Conservation (phyloP, 345 rosid genomes). For the Orychophragmus violaceus region DNA sequence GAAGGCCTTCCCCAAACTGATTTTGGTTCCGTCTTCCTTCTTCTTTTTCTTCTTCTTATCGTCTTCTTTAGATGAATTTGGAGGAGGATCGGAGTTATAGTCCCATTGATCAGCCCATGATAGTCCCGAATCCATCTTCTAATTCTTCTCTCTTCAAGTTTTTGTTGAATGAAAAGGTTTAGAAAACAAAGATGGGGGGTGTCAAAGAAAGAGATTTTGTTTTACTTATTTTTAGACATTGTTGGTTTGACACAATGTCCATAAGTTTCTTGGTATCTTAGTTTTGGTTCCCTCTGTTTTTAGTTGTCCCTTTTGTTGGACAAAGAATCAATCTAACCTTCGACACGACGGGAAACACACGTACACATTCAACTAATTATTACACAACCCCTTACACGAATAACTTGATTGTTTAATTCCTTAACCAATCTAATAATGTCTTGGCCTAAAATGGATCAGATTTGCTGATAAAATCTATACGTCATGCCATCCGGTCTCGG, state of each 20-base stretch:
- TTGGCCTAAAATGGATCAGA: no score
- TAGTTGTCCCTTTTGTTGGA: neutral
- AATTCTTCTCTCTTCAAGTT: neutral
- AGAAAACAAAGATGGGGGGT: neutral
- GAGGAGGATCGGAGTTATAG: conserved; percentile 29
- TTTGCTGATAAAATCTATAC: no score
- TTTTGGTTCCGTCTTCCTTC: conserved; percentile 20
- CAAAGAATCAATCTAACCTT: neutral
- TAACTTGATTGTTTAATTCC: neutral
- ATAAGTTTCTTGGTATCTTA: neutral
- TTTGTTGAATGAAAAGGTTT: conserved; percentile 6
- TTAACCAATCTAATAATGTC: no score
- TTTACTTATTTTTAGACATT: neutral
- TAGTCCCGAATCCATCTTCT: conserved; percentile 26
- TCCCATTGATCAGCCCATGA: conserved; percentile 34
- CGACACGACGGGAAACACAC: neutral
- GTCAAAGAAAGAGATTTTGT: neutral
- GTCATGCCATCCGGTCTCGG: no score
- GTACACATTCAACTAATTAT: neutral
- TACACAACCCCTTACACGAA: neutral
- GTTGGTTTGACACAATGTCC: neutral
- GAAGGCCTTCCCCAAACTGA: conserved; percentile 19
- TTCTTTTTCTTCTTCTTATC: conserved; percentile 24
- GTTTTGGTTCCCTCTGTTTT: neutral
- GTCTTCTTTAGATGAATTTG: conserved; percentile 16